Percentiles rank a stretch among this genome's conserved stretches.
Evolutionary conservation across 2,329 filamentous ascomycete species (phyloP).

Genomic region (Diplodia mutila): DNA sequence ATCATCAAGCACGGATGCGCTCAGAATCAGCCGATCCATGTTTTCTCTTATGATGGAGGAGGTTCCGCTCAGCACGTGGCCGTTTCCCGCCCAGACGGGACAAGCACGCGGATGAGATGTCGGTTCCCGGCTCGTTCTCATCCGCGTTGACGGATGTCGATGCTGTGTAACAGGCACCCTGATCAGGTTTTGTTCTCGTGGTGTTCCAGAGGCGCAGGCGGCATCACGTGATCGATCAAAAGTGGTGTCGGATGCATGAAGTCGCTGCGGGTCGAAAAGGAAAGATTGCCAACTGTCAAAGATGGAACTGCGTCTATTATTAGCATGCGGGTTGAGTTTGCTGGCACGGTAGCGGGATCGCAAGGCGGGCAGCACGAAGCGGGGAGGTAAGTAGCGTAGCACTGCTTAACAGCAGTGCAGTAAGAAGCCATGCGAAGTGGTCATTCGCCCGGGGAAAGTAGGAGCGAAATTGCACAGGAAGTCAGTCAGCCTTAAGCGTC

Average conservation of each 20-base stretch:
- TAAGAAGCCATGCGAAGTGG: neutral
- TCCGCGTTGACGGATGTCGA: neutral
- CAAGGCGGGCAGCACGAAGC: neutral
- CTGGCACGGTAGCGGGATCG: neutral
- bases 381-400: neutral
- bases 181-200: neutral
- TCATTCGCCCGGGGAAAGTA: neutral
- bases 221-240: neutral
- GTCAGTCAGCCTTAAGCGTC: neutral
- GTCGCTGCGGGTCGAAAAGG: neutral
- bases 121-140: neutral
- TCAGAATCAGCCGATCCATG: too few species aligned
- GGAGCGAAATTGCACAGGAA: constrained; percentile 6
- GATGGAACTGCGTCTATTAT: too few species aligned
- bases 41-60: neutral
- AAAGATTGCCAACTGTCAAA: neutral
- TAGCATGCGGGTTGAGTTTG: neutral
- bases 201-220: neutral
- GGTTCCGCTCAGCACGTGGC: neutral
- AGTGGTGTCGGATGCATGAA: neutral
- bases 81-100: neutral
- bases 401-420: neutral
- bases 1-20: too few species aligned
- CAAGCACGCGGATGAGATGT: neutral
- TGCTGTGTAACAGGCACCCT: neutral